Evolutionary conservation across 768 basidiomycete genomes (phyloP), one percentile per base, ranked within the genome.

Genomic region (Amylocystis lapponica): DNA sequence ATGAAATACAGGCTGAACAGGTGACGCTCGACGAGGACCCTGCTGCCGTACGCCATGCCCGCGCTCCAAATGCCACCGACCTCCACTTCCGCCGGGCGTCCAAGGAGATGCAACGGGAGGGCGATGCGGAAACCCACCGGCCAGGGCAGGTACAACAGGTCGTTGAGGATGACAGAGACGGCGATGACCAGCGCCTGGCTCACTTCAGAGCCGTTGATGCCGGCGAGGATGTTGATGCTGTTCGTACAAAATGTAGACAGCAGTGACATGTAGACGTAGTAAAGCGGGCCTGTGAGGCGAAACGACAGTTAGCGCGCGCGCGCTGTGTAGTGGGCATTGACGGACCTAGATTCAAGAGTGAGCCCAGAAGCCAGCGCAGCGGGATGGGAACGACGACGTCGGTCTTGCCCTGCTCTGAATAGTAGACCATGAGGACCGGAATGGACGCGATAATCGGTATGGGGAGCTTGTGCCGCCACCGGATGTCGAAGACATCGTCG

Each of bases 211-310:
- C 95, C 96, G 60, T 99, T 98, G 52, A 97, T 87, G 8, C 95
- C 96, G 10, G 96, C 96, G 14, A 98, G 81, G 53, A 99, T 98
- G 64, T 99, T 99, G 73, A 98, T 96, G 61, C 87, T 87, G 66
- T 99, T 99, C 14, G 95, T 97, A 42, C 89, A 81, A 63, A 98
- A 99, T 0, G 93, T 98, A 25, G 94, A 97, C 14, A 99, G 71
- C 23, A 98, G 66, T 4, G 91, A 80, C 89, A 99, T 97, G 69
- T 98, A 99, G 41, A 94, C 46, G 63, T 98, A 99, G 64, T 98
- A 98, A 4, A 98, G 65, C 0, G 91, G 90, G 2, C 95, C 95
- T 97, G 51, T 3, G 14, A 5, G 19, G 22, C 12, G 29, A 14
- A 16, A 41, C 42, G 41, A 58, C n/a, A n/a, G n/a, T n/a, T n/a